Conservation (phyloP, 2,329 filamentous ascomycete genomes). For the Sclerotinia sclerotiorum region DNA sequence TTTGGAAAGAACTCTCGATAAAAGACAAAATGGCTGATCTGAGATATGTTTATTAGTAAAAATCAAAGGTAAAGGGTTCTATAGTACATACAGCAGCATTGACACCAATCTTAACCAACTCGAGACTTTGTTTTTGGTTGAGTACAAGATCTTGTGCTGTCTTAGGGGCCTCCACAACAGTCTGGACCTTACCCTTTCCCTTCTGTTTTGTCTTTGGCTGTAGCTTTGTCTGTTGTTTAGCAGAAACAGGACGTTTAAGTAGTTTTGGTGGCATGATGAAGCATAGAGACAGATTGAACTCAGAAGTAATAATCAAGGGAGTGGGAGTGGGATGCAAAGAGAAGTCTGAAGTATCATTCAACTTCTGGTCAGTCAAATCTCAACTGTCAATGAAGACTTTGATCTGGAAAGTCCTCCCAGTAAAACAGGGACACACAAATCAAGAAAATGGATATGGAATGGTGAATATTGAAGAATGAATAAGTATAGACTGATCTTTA, state of each 20-base stretch:
- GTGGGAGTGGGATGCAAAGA: background rate
- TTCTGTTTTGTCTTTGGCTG: background rate
- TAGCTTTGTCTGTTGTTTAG: background rate
- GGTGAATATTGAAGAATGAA: background rate
- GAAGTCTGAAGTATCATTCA: background rate
- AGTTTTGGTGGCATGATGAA: slow-evolving; percentile 5
- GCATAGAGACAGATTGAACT: too few species aligned
- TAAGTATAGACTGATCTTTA: background rate
- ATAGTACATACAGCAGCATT: slow-evolving; percentile 26
- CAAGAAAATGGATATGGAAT: background rate
- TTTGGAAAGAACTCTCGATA: slow-evolving; percentile 3
- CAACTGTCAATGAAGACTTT: background rate
- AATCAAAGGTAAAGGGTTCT: background rate
- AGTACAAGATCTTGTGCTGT: slow-evolving; percentile 15
- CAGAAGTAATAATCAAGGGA: background rate
- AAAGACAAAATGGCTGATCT: slow-evolving; percentile 29
- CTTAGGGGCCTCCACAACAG: background rate
- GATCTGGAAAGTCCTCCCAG: background rate
- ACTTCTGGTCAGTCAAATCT: background rate
- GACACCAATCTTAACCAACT: slow-evolving; percentile 28
- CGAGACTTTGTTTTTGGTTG: slow-evolving; percentile 26
- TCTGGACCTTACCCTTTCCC: background rate
- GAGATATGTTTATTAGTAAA: background rate
- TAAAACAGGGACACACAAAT: background rate
- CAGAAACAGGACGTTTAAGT: background rate